A percentile compares a stretch with the other conserved stretches of the same genome.
Conservation (phyloP, 2,329 filamentous ascomycete genomes). For the Diaporthe caulivora region DNA sequence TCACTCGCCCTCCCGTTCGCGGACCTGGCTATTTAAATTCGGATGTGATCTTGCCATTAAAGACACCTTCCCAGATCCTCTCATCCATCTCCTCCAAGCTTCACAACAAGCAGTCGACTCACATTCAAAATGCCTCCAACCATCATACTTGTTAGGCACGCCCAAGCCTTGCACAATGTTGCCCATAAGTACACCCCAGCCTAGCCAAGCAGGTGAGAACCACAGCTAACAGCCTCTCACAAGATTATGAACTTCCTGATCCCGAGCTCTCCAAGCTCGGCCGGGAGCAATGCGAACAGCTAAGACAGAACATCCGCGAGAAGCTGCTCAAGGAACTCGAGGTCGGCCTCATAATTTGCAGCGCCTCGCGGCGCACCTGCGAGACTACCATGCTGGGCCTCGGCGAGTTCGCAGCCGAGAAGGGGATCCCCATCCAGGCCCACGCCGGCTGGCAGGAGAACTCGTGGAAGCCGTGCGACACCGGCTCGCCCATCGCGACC, state of each 20-base stretch:
- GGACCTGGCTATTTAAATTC: neutral
- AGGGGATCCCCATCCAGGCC: constrained; percentile 65
- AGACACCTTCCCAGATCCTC: neutral
- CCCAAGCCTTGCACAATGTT: constrained; percentile 74
- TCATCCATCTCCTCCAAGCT: neutral
- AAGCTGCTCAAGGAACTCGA: constrained; percentile 57
- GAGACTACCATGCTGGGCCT: constrained; percentile 72
- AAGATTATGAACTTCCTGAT: constrained; percentile 62
- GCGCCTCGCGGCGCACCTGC: constrained; percentile 74
- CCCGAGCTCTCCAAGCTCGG: constrained; percentile 64
- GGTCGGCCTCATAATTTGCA: constrained; percentile 69
- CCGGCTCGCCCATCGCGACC: constrained; percentile 61
- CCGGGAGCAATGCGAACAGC: constrained; percentile 59
- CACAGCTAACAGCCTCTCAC: constrained; percentile 49
- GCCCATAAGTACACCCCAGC: constrained; percentile 57
- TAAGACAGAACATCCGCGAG: constrained; percentile 57
- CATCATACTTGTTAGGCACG: constrained; percentile 89
- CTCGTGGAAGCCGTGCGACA: constrained; percentile 71
- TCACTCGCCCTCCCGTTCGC: neutral
- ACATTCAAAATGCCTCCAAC: constrained; percentile 68
- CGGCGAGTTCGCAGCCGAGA: constrained; percentile 66
- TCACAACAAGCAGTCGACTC: constrained; percentile 13
- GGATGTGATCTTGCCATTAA: neutral
- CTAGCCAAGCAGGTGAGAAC: constrained; percentile 30
- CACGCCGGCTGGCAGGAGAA: constrained; percentile 76